Conservation (phyloP, 192 early-diverging fungal genomes). For the Fimicolochytrium jonesii region DNA sequence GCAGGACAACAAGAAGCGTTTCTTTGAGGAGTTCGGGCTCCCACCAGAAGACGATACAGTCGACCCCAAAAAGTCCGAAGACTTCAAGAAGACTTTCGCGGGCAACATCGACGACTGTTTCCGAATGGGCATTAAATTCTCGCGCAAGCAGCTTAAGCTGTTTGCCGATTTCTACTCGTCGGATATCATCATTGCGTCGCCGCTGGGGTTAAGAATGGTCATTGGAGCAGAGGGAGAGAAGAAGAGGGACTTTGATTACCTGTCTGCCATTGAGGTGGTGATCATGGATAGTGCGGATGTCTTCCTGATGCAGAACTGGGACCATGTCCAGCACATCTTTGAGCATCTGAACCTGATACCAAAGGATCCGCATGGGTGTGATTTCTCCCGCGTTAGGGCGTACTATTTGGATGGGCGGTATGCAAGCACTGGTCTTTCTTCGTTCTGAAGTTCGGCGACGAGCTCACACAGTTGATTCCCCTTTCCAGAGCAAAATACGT, state of each 20-base stretch:
- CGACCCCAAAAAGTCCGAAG: slow-evolving; percentile 58
- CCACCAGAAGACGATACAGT: slow-evolving; percentile 55
- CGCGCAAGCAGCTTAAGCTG: slow-evolving; percentile 79
- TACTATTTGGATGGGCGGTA: slow-evolving; percentile 82
- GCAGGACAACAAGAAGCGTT: slow-evolving; percentile 79
- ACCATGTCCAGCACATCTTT: slow-evolving; percentile 83
- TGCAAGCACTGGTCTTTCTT: not conserved
- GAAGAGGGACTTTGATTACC: slow-evolving; percentile 87
- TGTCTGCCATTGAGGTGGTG: slow-evolving; percentile 88
- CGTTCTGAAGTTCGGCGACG: not conserved
- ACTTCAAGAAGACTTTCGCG: slow-evolving; percentile 77
- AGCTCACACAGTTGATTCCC: not conserved
- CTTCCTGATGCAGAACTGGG: slow-evolving; percentile 98
- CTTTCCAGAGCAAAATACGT: slow-evolving; percentile 64
- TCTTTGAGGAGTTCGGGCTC: slow-evolving; percentile 74
- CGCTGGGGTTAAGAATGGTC: slow-evolving; percentile 83
- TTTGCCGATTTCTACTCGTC: slow-evolving; percentile 84
- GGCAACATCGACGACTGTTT: slow-evolving; percentile 98
- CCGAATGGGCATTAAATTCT: slow-evolving; percentile 86
- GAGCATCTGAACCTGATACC: slow-evolving; percentile 83
- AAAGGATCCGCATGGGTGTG: slow-evolving; percentile 86
- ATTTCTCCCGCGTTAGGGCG: slow-evolving; percentile 86
- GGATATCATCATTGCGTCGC: slow-evolving; percentile 89
- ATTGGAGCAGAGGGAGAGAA: slow-evolving; percentile 82
- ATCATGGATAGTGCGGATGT: slow-evolving; percentile 83